Evolutionary conservation across 176 grass and related monocot species (phyloP).

Genomic region (Bothriochloa decipiens): DNA sequence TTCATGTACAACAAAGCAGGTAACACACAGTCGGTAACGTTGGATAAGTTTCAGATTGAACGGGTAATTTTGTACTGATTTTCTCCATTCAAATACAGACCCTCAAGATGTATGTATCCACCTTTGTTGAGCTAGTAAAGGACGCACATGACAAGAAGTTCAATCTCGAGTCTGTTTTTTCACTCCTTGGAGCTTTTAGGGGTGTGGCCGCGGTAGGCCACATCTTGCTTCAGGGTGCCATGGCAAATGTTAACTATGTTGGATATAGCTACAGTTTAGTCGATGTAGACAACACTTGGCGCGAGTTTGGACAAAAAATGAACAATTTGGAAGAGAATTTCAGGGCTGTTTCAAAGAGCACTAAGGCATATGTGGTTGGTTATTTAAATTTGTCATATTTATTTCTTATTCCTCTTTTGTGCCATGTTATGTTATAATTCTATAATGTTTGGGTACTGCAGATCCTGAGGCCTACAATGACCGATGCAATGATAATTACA

Average conservation of each 20-base stretch:
- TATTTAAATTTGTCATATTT: neutral
- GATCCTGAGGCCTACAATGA: constrained; percentile 23
- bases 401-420: too few species aligned
- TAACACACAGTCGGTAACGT: neutral
- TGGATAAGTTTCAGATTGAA: neutral
- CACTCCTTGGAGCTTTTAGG: neutral
- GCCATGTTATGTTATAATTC: neutral
- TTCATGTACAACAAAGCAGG: constrained; percentile 32
- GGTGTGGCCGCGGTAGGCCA: neutral
- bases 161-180: neutral
- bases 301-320: neutral
- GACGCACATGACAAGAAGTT: neutral
- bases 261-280: neutral
- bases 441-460: neutral
- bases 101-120: neutral
- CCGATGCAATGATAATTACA: neutral
- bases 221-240: neutral
- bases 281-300: neutral
- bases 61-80: neutral
- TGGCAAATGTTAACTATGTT: neutral
- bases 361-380: neutral
- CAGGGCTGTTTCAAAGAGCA: neutral
- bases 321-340: constrained; percentile 2
- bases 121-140: constrained; percentile 2
- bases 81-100: neutral